Base-by-base conservation (phyloP, 192 early-diverging fungal genomes). In the Chytriomyces sp. region DNA sequence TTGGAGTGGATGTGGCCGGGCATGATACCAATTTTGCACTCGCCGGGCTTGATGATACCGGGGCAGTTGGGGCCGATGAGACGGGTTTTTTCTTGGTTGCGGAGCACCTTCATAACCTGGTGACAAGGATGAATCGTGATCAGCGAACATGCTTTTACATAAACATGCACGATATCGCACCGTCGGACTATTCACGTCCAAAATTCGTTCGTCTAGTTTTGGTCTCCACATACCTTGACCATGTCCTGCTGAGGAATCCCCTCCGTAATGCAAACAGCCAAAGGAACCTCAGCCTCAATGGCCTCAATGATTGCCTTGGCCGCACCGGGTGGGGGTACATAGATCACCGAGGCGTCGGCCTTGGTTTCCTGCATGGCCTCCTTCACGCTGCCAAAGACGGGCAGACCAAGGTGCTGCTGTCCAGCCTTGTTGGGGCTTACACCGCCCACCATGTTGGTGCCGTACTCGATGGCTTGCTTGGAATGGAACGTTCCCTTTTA, bases 1-100 rank as follows among this genome's bases (percentile, higher is more conserved):
- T 85, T 90, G 82, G 86, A 89, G 89, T 98, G 94, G 80, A 99
- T 99, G 80, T 96, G 93, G 61, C 94, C 98, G 34, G 98, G 96
- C 98, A 99, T 98, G 82, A 99, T 98, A 63, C 98, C 98, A 62
- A 99, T 98, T 89, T 99, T 99, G 89, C 98, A 99, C 69, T 91
- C 92, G 39, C 84, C 91, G 12, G 96, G 94, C 28, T 91, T 91
- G 84, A 99, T 99, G 82, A 99, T 97, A 70, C 98, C 98, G 14
- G 98, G 98, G 84, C 98, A 99, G 93, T 99, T 99, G 77, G 98
- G 98, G 40, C 98, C 98, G 41, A 99, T 91, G 55, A 99, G 85
- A 72, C 98, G 92, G 38, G 96, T 91, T 86, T 94, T 96, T 78
- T 83, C 81, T 85, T 99, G 98, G 39, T 91, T 81, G 75, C 89